Evolutionary conservation across 768 basidiomycete species (phyloP).

Genomic region (Amanita rimosa): DNA sequence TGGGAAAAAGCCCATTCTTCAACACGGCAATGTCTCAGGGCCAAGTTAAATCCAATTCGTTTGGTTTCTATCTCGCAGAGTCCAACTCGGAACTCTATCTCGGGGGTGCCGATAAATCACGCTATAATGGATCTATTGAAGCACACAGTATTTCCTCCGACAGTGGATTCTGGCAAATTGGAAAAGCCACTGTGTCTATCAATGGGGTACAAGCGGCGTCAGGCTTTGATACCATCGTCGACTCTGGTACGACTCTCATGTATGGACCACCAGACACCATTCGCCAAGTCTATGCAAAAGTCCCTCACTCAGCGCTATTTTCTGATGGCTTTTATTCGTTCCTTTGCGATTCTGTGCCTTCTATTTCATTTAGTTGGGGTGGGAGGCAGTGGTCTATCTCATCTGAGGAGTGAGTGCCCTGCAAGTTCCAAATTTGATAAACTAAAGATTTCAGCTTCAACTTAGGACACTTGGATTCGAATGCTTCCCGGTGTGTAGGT

Average conservation of each 20-base stretch:
- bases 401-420: conserved; percentile 12
- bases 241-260: conserved; percentile 25
- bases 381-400: conserved; percentile 30
- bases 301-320: conserved; percentile 14
- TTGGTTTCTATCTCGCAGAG: conserved; percentile 32
- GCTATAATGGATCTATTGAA: conserved; percentile 31
- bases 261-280: conserved; percentile 18
- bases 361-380: conserved; percentile 25
- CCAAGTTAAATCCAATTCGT: conserved; percentile 20
- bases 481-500: conserved; percentile 32
- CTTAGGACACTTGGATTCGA: conserved; percentile 26
- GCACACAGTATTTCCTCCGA: conserved; percentile 17
- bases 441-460: conserved; percentile 18
- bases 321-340: conserved; percentile 17
- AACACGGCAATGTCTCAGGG: conserved; percentile 26
- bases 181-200: conserved; percentile 9
- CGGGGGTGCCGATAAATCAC: conserved; percentile 34
- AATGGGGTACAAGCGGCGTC: conserved; percentile 6
- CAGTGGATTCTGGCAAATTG: conserved; percentile 18
- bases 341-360: conserved; percentile 16
- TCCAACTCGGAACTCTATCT: conserved; percentile 36
- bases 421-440: neutral
- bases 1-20: conserved; percentile 23
- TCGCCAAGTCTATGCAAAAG: conserved; percentile 12
- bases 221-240: conserved; percentile 17